A percentile compares a stretch with the other conserved stretches of the same genome.
phyloP scores from a whole-genome alignment of 2,329 filamentous ascomycete species.

The Teratosphaeria zuluensis region DNA sequence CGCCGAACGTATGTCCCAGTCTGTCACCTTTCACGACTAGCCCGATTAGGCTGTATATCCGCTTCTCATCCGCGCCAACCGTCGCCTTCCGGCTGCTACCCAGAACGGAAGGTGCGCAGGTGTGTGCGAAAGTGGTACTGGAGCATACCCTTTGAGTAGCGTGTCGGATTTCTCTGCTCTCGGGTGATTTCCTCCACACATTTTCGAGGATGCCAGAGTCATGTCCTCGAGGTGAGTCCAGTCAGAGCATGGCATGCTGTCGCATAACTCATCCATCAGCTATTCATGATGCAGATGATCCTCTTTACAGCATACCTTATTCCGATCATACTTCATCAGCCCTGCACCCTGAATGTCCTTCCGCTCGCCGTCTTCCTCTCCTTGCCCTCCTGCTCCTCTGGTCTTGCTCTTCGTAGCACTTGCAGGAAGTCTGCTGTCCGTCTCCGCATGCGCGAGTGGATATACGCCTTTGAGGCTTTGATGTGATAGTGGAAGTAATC shows the following conservation, averaged over 20 bases:
- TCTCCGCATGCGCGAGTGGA: conserved; percentile 95
- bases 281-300: background rate
- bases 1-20: too few relatives aligned
- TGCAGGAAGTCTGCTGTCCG: conserved; percentile 97
- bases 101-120: background rate
- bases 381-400: conserved; percentile 82
- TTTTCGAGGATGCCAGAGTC: too few relatives aligned
- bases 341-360: conserved; percentile 70
- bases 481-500: conserved; percentile 99
- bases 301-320: background rate
- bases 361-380: conserved; percentile 97
- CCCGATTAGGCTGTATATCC: background rate
- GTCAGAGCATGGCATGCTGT: background rate
- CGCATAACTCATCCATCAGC: background rate
- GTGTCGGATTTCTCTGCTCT: background rate
- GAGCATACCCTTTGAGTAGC: too few relatives aligned
- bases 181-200: background rate
- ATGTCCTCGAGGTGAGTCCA: too few relatives aligned
- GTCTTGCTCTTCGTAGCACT: conserved; percentile 90
- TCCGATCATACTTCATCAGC: conserved; percentile 5
- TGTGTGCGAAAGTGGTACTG: background rate
- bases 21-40: too few relatives aligned
- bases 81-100: background rate
- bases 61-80: background rate
- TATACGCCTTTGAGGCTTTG: conserved; percentile 98